phyloP scores from a whole-genome alignment of 2,329 filamentous ascomycete species.

The Neonectria magnoliae region DNA sequence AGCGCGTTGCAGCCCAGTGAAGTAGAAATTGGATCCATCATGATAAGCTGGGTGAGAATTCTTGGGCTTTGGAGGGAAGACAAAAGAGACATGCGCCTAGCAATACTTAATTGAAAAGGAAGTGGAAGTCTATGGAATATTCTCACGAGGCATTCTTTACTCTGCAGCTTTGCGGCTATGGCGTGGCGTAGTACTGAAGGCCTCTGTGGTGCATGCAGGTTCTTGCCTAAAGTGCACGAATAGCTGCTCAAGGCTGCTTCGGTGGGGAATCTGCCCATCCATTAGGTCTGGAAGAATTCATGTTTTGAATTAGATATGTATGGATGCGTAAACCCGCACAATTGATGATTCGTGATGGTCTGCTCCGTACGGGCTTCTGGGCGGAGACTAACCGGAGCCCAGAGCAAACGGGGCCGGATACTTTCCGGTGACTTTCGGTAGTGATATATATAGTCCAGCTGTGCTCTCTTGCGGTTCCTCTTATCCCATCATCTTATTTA shows the following conservation, averaged over 20 bases:
- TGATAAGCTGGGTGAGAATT: not conserved
- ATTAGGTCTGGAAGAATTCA: not conserved
- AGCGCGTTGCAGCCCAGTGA: not conserved
- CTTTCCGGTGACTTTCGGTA: slow-evolving; percentile 14
- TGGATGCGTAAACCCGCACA: too few species aligned
- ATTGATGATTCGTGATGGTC: too few species aligned
- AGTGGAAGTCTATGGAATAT: not conserved
- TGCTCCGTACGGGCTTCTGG: too few species aligned
- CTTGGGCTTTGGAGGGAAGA: not conserved
- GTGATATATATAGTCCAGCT: not conserved
- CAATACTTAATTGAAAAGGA: not conserved
- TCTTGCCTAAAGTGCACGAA: not conserved
- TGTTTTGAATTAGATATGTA: too few species aligned
- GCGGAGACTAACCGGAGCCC: not conserved
- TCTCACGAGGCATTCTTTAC: not conserved
- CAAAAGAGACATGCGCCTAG: not conserved
- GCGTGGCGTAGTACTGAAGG: not conserved
- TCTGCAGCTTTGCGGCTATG: not conserved
- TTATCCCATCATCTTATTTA: not conserved
- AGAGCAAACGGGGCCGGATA: not conserved
- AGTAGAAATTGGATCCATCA: not conserved
- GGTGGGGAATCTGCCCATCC: not conserved
- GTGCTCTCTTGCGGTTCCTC: not conserved
- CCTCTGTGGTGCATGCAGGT: not conserved
- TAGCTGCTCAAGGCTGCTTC: not conserved